Conservation (phyloP, 2,329 filamentous ascomycete genomes). For the Torrubiellomyces zombiae region DNA sequence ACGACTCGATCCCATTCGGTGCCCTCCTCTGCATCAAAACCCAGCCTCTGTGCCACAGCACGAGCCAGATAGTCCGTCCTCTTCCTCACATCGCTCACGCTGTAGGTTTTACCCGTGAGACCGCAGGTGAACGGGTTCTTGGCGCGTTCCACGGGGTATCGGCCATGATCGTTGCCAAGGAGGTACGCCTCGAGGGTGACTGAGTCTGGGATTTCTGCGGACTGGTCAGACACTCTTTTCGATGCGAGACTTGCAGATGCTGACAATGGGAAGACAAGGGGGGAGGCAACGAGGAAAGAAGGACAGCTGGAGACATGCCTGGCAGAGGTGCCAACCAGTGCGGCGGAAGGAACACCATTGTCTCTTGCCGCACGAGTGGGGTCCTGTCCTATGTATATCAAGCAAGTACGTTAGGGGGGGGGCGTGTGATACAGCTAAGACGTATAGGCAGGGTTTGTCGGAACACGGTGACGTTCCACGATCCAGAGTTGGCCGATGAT, state of each 20-base stretch:
- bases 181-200: conserved; percentile 65
- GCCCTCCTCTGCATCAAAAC: conserved; percentile 52
- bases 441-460: no score
- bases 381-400: neutral
- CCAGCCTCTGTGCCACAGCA: conserved; percentile 52
- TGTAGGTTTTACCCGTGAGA: conserved; percentile 51
- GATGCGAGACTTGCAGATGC: no score
- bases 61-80: conserved; percentile 52
- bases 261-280: conserved; percentile 2
- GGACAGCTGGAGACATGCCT: conserved; percentile 18
- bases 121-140: conserved; percentile 63
- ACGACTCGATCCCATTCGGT: conserved; percentile 72
- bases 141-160: conserved; percentile 44
- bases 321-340: conserved; percentile 44
- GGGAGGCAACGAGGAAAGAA: conserved; percentile 2
- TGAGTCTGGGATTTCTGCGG: conserved; percentile 48
- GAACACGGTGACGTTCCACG: no score
- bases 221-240: conserved; percentile 1
- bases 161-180: conserved; percentile 53
- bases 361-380: conserved; percentile 1
- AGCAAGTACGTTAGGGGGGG: neutral
- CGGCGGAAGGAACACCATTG: conserved; percentile 42
- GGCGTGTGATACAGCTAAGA: no score
- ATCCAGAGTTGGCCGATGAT: no score
- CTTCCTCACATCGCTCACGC: conserved; percentile 42